Conservation (phyloP, 305 asterid genomes). For the Ilex paraguariensis region DNA sequence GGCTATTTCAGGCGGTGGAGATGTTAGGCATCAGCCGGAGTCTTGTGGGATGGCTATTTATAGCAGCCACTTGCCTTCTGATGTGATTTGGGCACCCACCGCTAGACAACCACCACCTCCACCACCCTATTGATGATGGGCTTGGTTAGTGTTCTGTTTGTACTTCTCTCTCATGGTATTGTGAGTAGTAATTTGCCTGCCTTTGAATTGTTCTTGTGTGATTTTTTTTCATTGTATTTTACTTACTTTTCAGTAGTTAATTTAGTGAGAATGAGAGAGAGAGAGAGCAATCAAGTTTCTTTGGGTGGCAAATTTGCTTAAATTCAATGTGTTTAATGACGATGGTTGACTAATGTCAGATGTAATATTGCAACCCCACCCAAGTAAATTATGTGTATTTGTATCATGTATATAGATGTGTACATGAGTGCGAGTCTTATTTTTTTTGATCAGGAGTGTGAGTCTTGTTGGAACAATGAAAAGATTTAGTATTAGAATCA, state of each 20-base stretch:
- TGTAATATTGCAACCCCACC: too few relatives aligned
- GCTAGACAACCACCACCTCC: constrained; percentile 44
- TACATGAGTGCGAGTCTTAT: too few relatives aligned
- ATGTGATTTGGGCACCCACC: constrained; percentile 52
- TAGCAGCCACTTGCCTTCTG: constrained; percentile 34
- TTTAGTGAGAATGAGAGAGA: background rate
- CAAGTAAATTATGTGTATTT: too few relatives aligned
- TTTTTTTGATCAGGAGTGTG: too few relatives aligned
- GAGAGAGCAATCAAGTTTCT: background rate
- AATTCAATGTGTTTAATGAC: background rate
- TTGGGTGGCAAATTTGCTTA: background rate
- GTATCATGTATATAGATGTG: too few relatives aligned
- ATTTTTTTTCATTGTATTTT: background rate
- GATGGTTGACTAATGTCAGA: too few relatives aligned
- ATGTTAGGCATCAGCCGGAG: constrained; percentile 16
- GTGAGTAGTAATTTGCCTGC: background rate
- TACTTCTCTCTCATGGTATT: constrained; percentile 5
- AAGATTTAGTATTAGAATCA: too few relatives aligned
- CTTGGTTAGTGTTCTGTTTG: background rate
- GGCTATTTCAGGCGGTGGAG: constrained; percentile 39
- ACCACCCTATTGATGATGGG: constrained; percentile 22
- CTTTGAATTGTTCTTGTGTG: background rate
- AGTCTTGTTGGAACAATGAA: too few relatives aligned
- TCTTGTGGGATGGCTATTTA: constrained; percentile 26
- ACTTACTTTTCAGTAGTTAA: background rate